Conservation (phyloP, 2,329 filamentous ascomycete species). For the Fusarium verrucosum region DNA sequence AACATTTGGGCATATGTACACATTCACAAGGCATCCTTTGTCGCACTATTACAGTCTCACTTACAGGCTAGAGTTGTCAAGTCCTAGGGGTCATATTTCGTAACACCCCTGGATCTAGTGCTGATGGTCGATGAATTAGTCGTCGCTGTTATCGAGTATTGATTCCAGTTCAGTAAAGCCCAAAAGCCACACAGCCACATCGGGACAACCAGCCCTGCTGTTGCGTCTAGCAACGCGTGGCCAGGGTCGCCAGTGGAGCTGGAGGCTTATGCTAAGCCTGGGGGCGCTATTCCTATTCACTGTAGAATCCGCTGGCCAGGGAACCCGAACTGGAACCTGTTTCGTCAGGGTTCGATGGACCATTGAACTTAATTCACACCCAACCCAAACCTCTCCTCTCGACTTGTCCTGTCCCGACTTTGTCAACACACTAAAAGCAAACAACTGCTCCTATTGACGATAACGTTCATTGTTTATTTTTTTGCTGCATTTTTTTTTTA, state of each 20-base stretch:
- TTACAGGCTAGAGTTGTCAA: background rate
- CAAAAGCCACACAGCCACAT: constrained; percentile 30
- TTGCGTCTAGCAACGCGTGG: constrained; percentile 39
- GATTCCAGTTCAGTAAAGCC: background rate
- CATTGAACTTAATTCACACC: constrained; percentile 27
- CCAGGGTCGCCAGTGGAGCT: constrained; percentile 18
- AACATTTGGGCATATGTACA: background rate
- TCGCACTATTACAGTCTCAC: background rate
- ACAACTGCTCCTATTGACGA: constrained; percentile 13
- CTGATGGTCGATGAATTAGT: background rate
- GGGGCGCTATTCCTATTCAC: constrained; percentile 36
- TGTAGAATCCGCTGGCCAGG: constrained; percentile 6
- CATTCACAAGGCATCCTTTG: background rate
- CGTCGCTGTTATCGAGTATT: background rate
- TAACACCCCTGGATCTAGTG: constrained; percentile 10
- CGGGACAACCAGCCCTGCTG: constrained; percentile 19
- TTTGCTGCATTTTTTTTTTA: constrained; percentile 6
- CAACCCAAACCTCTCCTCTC: constrained; percentile 20
- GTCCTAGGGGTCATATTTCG: background rate
- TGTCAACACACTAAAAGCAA: constrained; percentile 18
- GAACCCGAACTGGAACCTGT: constrained; percentile 33
- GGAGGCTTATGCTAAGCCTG: constrained; percentile 18
- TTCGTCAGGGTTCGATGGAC: constrained; percentile 37
- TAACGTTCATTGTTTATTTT: constrained; percentile 23
- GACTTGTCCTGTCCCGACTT: constrained; percentile 4